These are phyloP conservation scores for Aspergillus fumigatiaffinis DNA, from an alignment of 2,329 filamentous ascomycete species.

Conservation along the genomic window DNA sequence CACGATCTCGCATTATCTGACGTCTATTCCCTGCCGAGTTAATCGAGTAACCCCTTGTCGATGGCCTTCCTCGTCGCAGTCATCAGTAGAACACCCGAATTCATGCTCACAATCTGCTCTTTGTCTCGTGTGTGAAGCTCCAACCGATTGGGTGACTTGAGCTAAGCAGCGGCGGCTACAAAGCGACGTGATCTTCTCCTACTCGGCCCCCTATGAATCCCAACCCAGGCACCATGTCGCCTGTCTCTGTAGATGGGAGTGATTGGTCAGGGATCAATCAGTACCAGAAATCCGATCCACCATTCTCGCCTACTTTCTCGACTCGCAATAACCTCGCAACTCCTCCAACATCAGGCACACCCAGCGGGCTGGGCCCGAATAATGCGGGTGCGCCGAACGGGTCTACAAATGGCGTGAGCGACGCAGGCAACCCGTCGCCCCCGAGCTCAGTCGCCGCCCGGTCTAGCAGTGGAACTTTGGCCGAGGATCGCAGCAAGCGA, in stretches of 20 bases:
- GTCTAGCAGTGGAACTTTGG: slow-evolving; percentile 75
- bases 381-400: slow-evolving; percentile 28
- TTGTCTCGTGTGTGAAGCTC: slow-evolving; percentile 1
- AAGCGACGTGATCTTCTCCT: slow-evolving; percentile 5
- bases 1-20: neutral
- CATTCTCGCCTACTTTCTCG: slow-evolving; percentile 49
- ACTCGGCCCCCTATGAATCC: slow-evolving; percentile 57
- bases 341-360: slow-evolving; percentile 61
- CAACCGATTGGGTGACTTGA: slow-evolving; percentile 2
- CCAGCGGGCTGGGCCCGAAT: slow-evolving; percentile 59
- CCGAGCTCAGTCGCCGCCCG: slow-evolving; percentile 73
- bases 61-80: slow-evolving; percentile 5
- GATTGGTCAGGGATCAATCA: slow-evolving; percentile 72
- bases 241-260: slow-evolving; percentile 74
- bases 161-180: slow-evolving; percentile 2
- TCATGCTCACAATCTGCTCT: slow-evolving; percentile 7
- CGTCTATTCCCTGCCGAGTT: neutral
- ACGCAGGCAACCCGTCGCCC: slow-evolving; percentile 64
- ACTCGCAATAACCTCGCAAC: slow-evolving; percentile 54
- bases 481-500: slow-evolving; percentile 59
- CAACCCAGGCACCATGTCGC: slow-evolving; percentile 73
- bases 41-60: slow-evolving; percentile 1
- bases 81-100: slow-evolving; percentile 9
- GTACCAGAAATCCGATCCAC: slow-evolving; percentile 51
- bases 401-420: slow-evolving; percentile 23